A percentile compares a stretch with the other conserved stretches of the same genome.
These are phyloP conservation scores for Metschnikowia chrysomelidarum DNA, from an alignment of 805 yeast species.

Conservation along the genomic window DNA sequence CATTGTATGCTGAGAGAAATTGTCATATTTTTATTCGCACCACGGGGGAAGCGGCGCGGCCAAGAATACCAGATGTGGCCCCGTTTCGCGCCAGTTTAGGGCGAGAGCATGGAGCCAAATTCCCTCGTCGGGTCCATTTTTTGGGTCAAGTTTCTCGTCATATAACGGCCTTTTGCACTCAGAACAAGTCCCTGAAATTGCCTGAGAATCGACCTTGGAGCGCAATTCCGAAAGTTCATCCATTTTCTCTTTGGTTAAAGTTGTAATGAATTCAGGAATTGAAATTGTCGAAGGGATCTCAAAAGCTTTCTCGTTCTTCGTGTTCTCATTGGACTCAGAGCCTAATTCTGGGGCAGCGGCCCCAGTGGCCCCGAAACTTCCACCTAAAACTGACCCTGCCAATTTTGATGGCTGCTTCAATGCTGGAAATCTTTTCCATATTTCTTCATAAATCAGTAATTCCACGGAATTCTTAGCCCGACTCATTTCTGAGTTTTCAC, in stretches of 20 bases:
- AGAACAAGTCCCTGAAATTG: constrained; percentile 8
- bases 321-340: neutral
- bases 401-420: no score
- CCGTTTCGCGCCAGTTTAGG: constrained; percentile 23
- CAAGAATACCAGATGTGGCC: constrained; percentile 1
- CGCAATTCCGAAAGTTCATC: neutral
- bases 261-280: neutral
- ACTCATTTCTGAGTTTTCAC: constrained; percentile 6
- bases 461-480: constrained; percentile 10
- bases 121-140: constrained; percentile 26
- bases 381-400: no score
- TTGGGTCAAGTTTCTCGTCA: constrained; percentile 10
- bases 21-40: no score
- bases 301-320: neutral
- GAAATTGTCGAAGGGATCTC: constrained; percentile 1
- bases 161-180: constrained; percentile 18
- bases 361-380: no score
- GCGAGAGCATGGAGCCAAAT: constrained; percentile 50
- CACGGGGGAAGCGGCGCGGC: constrained; percentile 8
- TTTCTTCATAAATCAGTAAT: constrained; percentile 3
- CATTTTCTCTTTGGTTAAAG: neutral
- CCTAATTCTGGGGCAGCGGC: neutral
- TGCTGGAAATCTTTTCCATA: constrained; percentile 8
- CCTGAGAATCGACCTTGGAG: neutral
- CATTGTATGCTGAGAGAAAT: no score